phyloP scores from a whole-genome alignment of 352 stramenopile species.

The Bremia lactucae region DNA sequence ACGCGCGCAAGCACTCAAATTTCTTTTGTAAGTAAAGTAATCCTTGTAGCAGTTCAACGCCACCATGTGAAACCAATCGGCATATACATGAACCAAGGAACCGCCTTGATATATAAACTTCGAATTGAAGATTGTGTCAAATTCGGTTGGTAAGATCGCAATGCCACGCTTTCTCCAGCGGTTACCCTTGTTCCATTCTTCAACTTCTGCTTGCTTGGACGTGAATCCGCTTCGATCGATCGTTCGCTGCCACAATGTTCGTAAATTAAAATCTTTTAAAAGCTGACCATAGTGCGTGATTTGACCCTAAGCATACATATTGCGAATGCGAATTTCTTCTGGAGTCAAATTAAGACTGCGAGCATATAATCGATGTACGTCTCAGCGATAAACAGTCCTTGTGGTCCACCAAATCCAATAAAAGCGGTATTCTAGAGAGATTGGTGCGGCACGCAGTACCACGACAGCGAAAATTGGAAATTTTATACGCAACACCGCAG shows the following conservation, averaged over 20 bases:
- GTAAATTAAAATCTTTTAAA: slow-evolving; percentile 88
- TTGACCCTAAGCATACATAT: slow-evolving; percentile 88
- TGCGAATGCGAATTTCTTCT: slow-evolving; percentile 68
- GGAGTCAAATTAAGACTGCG: slow-evolving; percentile 55
- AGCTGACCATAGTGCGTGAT: slow-evolving; percentile 89
- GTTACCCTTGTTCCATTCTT: slow-evolving; percentile 86
- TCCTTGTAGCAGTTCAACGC: slow-evolving; percentile 98
- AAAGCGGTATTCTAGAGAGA: slow-evolving; percentile 93
- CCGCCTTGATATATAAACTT: slow-evolving; percentile 97
- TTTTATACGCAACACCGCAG: slow-evolving; percentile 91
- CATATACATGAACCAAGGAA: slow-evolving; percentile 92
- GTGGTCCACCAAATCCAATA: slow-evolving; percentile 91
- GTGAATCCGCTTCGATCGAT: slow-evolving; percentile 61
- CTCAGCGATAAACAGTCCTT: slow-evolving; percentile 87
- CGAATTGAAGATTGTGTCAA: slow-evolving; percentile 93
- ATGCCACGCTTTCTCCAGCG: slow-evolving; percentile 89
- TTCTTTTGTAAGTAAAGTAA: slow-evolving; percentile 94
- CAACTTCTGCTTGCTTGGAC: slow-evolving; percentile 50
- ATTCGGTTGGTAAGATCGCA: slow-evolving; percentile 81
- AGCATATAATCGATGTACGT: slow-evolving; percentile 93
- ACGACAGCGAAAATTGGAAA: slow-evolving; percentile 81
- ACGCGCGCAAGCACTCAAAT: slow-evolving; percentile 83
- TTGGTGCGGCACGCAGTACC: slow-evolving; percentile 91
- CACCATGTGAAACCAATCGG: slow-evolving; percentile 92
- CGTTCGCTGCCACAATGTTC: slow-evolving; percentile 69